A percentile compares a stretch with the other conserved stretches of the same genome.
These are phyloP conservation scores for Annulohypoxylon maeteangense DNA, from an alignment of 495 filamentous ascomycete genomes.

Conservation along the genomic window DNA sequence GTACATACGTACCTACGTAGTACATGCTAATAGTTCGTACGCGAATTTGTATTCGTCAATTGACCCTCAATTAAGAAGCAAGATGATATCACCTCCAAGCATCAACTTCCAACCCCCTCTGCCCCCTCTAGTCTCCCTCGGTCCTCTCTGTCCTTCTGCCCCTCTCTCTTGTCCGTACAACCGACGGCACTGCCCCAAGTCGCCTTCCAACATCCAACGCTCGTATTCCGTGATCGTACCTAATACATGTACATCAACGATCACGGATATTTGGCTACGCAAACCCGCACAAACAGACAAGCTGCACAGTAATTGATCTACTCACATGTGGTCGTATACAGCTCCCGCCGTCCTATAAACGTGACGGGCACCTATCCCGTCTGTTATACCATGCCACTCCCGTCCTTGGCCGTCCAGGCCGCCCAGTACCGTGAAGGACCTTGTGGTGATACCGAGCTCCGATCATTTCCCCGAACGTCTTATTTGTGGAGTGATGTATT, in stretches of 20 bases:
- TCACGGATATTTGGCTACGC: not conserved
- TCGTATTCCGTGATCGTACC: constrained; percentile 43
- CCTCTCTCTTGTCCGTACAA: not conserved
- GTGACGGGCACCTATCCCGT: constrained; percentile 29
- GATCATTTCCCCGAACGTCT: constrained; percentile 37
- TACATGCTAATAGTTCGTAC: not conserved
- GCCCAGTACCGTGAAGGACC: not conserved
- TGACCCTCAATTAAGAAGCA: constrained; percentile 32
- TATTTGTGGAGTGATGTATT: constrained; percentile 33
- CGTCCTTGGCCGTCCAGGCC: not conserved
- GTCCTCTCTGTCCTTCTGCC: not conserved
- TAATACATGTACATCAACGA: constrained; percentile 20
- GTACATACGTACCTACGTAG: constrained; percentile 4
- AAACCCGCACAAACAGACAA: not conserved
- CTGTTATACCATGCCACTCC: constrained; percentile 14
- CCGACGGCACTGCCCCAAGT: constrained; percentile 10
- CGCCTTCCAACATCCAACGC: constrained; percentile 1
- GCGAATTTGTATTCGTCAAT: constrained; percentile 9
- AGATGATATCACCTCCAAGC: constrained; percentile 33
- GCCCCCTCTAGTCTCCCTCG: not conserved
- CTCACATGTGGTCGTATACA: constrained; percentile 39
- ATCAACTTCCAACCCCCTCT: constrained; percentile 14
- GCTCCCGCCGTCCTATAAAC: constrained; percentile 6
- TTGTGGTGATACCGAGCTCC: constrained; percentile 31
- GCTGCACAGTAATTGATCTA: constrained; percentile 25